Evolutionary conservation across 345 rosid genomes (phyloP), one percentile per base, ranked within the genome.

Genomic region (Syzygium aromaticum): DNA sequence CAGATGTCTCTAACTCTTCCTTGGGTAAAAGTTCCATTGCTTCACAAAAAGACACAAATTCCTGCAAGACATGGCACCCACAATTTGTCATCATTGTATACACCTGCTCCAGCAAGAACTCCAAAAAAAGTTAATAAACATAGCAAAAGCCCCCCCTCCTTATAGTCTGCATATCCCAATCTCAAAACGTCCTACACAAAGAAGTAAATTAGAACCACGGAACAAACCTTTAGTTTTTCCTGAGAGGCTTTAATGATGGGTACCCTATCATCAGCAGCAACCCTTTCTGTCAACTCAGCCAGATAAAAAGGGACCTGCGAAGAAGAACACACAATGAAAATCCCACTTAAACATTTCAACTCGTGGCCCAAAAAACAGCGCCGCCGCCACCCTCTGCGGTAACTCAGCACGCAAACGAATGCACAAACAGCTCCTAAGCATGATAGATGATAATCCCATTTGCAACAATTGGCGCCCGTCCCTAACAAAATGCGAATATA

Each of bases 21-120:
- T 90, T 86, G 11, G 98, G 98, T 78, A 93, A 91, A 85, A 97
- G 95, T 86, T 95, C 97, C 97, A 97, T 94, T 38, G 94, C 92
- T 92, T 96, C 99, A 89, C 99, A 95, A 91, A 96, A 96, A 1
- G 96, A 91, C 88, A 93, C 78, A 89, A 96, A 96, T 86, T 98
- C 99, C 99, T 98, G 88, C 52, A 89, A 90, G 84, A 87, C 56
- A 88, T 19, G 43, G 82, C 82, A 73, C 49, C 78, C 82, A 38
- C 6, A 38, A 25, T 38, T 73, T 27, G 78, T 64, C 52, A 27
- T 63, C 40, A 83, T 7, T 1, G 3, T 27, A 2, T 38, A 1
- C 63, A 11, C 40, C 12, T 5, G 13, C 46, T 17, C 56, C 30
- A 86, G 53, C 27, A 59, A 27, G 84, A 84, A 59, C 88, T 21